phyloP scores from a whole-genome alignment of 108 stramenopile genomes.

The Cyclotella baltica region DNA sequence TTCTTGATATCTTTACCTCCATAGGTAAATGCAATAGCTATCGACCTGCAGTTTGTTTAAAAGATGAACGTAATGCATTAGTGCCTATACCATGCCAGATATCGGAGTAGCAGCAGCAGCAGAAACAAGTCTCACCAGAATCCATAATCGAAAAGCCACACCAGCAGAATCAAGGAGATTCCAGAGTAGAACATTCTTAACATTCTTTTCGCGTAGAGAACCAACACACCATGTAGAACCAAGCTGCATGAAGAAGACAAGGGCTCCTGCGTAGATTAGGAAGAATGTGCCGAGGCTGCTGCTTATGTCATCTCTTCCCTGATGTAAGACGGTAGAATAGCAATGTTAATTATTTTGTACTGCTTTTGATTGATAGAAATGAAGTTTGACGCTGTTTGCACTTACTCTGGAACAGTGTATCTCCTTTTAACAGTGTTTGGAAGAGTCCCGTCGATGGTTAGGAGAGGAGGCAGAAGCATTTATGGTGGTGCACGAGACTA shows the following conservation, averaged over 20 bases:
- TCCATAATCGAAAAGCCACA: conserved; percentile 82
- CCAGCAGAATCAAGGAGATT: conserved; percentile 88
- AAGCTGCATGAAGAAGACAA: conserved; percentile 94
- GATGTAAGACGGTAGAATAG: too few species aligned
- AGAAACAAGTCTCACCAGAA: conserved; percentile 66
- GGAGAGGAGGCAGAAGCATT: too few species aligned
- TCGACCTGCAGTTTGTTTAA: neutral
- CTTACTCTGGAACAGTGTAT: too few species aligned
- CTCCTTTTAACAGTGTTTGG: too few species aligned
- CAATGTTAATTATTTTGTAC: too few species aligned
- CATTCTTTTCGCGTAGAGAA: conserved; percentile 83
- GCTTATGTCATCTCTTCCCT: conserved; percentile 25
- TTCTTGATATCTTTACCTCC: conserved; percentile 43
- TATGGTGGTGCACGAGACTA: too few species aligned
- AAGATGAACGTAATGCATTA: too few species aligned
- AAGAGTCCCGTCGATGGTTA: too few species aligned
- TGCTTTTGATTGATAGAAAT: too few species aligned
- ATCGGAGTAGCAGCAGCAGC: neutral
- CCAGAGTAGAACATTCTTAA: conserved; percentile 90
- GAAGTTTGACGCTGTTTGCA: too few species aligned
- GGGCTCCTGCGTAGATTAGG: conserved; percentile 81
- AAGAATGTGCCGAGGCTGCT: conserved; percentile 77
- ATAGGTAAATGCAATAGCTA: conserved; percentile 89
- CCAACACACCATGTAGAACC: conserved; percentile 92
- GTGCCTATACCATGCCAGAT: neutral